phyloP scores from a whole-genome alignment of 345 rosid genomes.

The Eucalyptus erythrocorys region DNA sequence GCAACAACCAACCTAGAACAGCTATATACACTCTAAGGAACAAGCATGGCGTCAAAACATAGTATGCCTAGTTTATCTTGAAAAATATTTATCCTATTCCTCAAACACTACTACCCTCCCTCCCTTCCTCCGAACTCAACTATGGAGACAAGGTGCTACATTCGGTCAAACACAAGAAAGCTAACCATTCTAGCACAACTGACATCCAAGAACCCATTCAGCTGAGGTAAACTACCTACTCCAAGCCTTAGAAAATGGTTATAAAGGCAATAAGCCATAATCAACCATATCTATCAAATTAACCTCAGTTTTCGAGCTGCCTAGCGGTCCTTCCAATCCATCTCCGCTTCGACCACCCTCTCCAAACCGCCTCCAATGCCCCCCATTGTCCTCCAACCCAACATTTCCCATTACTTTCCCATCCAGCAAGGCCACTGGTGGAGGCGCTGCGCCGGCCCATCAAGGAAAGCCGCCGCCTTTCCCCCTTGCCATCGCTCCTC shows the following conservation, averaged over 20 bases:
- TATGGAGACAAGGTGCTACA: background rate
- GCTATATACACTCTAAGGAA: background rate
- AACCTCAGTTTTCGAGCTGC: conserved; percentile 69
- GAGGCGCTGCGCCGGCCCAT: conserved; percentile 10
- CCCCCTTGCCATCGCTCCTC: conserved; percentile 30
- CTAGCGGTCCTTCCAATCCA: conserved; percentile 54
- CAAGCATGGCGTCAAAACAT: background rate
- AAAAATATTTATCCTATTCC: no score
- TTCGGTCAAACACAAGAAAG: background rate
- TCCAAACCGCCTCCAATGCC: conserved; percentile 41
- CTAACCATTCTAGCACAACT: background rate
- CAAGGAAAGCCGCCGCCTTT: conserved; percentile 35
- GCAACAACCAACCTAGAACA: background rate
- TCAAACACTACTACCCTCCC: no score
- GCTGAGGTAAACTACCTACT: background rate
- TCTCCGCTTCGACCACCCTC: conserved; percentile 53
- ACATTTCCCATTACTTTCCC: background rate
- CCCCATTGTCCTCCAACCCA: conserved; percentile 15
- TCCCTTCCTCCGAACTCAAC: background rate
- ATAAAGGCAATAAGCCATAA: no score
- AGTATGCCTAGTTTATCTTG: no score
- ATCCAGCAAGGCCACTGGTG: conserved; percentile 5
- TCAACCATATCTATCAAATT: background rate
- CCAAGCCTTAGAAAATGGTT: no score
- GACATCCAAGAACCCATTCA: background rate